Evolutionary conservation across 768 basidiomycete species (phyloP).

Genomic region (Gyrodon lividus): DNA sequence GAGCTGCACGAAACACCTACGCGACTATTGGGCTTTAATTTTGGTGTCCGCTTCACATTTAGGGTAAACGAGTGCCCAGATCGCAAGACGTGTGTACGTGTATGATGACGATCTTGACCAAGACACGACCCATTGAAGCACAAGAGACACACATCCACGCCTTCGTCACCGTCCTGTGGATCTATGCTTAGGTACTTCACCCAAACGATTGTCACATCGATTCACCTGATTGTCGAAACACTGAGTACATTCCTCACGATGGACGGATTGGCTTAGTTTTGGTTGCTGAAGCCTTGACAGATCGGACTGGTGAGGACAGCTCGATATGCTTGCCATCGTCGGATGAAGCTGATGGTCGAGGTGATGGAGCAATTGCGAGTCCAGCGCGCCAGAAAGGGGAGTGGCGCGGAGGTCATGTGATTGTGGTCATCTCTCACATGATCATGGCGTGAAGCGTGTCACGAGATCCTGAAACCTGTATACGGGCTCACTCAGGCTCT

Average conservation of each 20-base stretch:
- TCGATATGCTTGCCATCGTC: conserved; percentile 21
- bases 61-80: conserved; percentile 74
- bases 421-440: background rate
- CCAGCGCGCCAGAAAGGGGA: background rate
- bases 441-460: background rate
- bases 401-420: conserved; percentile 7
- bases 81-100: conserved; percentile 67
- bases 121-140: conserved; percentile 97
- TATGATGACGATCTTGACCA: conserved; percentile 62
- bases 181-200: background rate
- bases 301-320: conserved; percentile 54
- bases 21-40: conserved; percentile 53
- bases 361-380: background rate
- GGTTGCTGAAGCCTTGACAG: conserved; percentile 55
- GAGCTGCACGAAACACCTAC: conserved; percentile 43
- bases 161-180: conserved; percentile 63
- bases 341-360: background rate
- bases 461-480: background rate
- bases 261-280: conserved; percentile 66
- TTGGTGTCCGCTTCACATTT: conserved; percentile 75
- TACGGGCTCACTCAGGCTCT: background rate
- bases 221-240: conserved; percentile 92
- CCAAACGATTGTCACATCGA: conserved; percentile 6
- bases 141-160: conserved; percentile 84
- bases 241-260: conserved; percentile 94